A percentile compares a stretch with the other conserved stretches of the same genome.
phyloP scores from a whole-genome alignment of 2,329 filamentous ascomycete species.

The Fusarium stilboides region DNA sequence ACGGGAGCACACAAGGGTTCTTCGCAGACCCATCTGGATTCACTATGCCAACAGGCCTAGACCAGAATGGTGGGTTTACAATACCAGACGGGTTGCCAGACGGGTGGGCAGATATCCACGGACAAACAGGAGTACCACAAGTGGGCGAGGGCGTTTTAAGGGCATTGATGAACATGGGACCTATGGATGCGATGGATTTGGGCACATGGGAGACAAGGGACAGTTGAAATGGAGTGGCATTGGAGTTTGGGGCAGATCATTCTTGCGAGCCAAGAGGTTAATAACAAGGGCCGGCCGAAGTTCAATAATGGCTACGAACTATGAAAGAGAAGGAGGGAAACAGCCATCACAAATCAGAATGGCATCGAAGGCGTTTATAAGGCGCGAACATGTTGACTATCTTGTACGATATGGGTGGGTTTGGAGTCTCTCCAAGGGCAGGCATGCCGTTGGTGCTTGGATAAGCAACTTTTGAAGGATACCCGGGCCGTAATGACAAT shows the following conservation, averaged over 20 bases:
- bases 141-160: constrained; percentile 71
- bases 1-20: constrained; percentile 56
- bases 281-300: constrained; percentile 7
- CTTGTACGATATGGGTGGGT: constrained; percentile 39
- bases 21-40: constrained; percentile 60
- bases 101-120: constrained; percentile 62
- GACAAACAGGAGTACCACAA: constrained; percentile 66
- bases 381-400: constrained; percentile 32
- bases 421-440: constrained; percentile 27
- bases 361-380: constrained; percentile 34
- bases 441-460: constrained; percentile 18
- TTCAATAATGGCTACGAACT: constrained; percentile 3
- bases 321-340: constrained; percentile 24
- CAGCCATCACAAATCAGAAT: constrained; percentile 13
- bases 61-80: constrained; percentile 56
- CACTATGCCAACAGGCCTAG: constrained; percentile 47
- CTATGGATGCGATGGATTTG: constrained; percentile 74
- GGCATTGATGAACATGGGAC: constrained; percentile 71
- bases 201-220: constrained; percentile 62
- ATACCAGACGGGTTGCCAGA: constrained; percentile 62
- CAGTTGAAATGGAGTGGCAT: constrained; percentile 43
- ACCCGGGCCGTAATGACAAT: constrained; percentile 41
- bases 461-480: constrained; percentile 36
- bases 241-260: background rate
- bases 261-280: background rate